phyloP scores from a whole-genome alignment of 352 stramenopile species.

The Phytopythium sindhum region DNA sequence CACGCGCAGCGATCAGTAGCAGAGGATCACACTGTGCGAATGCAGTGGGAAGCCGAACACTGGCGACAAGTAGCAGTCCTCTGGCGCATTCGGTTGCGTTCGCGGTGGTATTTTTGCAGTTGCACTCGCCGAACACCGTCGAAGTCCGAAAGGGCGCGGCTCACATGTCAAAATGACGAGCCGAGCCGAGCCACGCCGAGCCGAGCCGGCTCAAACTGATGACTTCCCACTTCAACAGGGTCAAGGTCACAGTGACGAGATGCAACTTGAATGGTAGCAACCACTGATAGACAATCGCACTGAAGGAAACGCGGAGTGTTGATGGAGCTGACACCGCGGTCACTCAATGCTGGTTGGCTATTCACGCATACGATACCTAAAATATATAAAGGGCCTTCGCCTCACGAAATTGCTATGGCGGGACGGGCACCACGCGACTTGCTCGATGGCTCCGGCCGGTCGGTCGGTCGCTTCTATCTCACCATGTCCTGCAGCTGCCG shows the following conservation, averaged over 20 bases:
- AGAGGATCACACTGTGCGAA: neutral
- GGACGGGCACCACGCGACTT: too few species aligned
- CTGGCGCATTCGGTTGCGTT: neutral
- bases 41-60: neutral
- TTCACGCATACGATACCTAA: neutral
- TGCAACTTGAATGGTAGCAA: too few species aligned
- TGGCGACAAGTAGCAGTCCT: neutral
- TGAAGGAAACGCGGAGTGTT: too few species aligned
- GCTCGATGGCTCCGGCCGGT: too few species aligned
- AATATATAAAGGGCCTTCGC: neutral
- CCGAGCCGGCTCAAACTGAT: neutral
- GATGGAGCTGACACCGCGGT: neutral
- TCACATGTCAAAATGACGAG: neutral
- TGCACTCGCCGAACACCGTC: conserved; percentile 6
- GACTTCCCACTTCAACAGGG: too few species aligned
- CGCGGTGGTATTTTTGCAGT: neutral
- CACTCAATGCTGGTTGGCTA: neutral
- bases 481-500: conserved; percentile 84
- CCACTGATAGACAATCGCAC: too few species aligned
- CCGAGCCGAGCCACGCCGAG: neutral
- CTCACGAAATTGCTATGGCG: neutral
- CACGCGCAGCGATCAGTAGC: neutral
- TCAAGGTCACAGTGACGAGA: too few species aligned
- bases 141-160: conserved; percentile 4
- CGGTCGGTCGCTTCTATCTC: conserved; percentile 30